phyloP scores from a whole-genome alignment of 805 yeast species.

The Candida coquimbonensis region DNA sequence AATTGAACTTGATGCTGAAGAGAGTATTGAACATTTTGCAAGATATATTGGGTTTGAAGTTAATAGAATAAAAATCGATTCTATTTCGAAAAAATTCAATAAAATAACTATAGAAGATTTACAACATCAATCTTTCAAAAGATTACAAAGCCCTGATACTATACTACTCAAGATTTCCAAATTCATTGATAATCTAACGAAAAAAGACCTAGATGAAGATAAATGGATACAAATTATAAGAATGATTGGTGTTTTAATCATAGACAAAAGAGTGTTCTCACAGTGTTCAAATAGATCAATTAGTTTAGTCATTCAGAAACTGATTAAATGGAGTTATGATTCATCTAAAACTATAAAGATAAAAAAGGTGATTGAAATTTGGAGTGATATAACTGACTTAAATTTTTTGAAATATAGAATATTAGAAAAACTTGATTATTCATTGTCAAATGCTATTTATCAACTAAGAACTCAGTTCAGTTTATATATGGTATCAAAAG shows the following conservation, averaged over 20 bases:
- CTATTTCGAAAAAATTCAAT: not conserved
- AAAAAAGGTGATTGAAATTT: not conserved
- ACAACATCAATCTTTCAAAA: conserved; percentile 1
- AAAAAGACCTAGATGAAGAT: not conserved
- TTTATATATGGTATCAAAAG: not conserved
- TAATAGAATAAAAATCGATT: not conserved
- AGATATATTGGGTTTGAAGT: conserved; percentile 4
- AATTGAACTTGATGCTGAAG: not conserved
- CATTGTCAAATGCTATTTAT: not conserved
- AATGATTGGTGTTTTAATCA: conserved; percentile 6
- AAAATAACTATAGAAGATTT: conserved; percentile 1
- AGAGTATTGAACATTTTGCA: conserved; percentile 1
- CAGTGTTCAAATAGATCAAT: not conserved
- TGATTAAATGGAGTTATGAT: conserved; percentile 7
- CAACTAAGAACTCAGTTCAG: conserved; percentile 3
- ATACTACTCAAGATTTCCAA: conserved; percentile 4
- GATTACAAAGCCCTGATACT: conserved; percentile 2
- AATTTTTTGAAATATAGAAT: conserved; percentile 3
- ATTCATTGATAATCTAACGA: not conserved
- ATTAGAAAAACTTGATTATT: conserved; percentile 3
- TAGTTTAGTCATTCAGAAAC: not conserved
- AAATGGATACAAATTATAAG: conserved; percentile 2
- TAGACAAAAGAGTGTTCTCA: conserved; percentile 7
- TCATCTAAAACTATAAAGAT: not conserved
- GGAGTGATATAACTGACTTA: conserved; percentile 2